phyloP scores from a whole-genome alignment of 2,329 filamentous ascomycete species.

The Blastomyces parvus region DNA sequence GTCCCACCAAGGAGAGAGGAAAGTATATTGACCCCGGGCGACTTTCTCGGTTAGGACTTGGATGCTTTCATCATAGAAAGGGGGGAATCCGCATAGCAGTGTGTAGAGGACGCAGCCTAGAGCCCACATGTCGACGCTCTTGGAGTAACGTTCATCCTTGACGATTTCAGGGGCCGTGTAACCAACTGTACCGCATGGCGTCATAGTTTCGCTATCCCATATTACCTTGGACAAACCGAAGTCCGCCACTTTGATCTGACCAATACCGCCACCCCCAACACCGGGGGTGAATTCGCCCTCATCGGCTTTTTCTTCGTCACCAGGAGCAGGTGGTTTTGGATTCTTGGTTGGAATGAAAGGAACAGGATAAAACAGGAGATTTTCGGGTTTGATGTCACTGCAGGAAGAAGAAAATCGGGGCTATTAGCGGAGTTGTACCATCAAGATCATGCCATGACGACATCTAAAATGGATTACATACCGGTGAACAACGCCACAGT shows the following conservation, averaged over 20 bases:
- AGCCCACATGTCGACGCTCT: constrained; percentile 99
- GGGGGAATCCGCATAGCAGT: constrained; percentile 90
- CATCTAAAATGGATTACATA: constrained; percentile 40
- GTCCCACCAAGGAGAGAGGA: constrained; percentile 98
- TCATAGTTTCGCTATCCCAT: constrained; percentile 98
- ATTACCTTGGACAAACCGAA: constrained; percentile 97
- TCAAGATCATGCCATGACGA: constrained; percentile 11
- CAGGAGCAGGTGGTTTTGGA: constrained; percentile 70
- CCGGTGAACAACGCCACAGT: constrained; percentile 93
- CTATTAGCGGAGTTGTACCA: constrained; percentile 27
- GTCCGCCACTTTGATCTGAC: constrained; percentile 92
- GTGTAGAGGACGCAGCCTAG: constrained; percentile 95
- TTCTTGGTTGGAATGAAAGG: constrained; percentile 70
- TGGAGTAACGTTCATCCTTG: constrained; percentile 97
- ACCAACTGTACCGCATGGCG: constrained; percentile 94
- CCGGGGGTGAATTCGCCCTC: constrained; percentile 87
- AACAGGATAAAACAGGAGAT: constrained; percentile 83
- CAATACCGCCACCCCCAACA: constrained; percentile 79
- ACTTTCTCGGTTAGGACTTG: constrained; percentile 96
- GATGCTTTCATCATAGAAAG: constrained; percentile 97
- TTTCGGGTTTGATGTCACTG: constrained; percentile 97
- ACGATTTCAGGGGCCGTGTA: constrained; percentile 98
- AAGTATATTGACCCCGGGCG: constrained; percentile 90
- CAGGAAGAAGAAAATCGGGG: constrained; percentile 17
- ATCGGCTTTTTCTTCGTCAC: constrained; percentile 94